These are phyloP conservation scores for Penicillium dipodomyicola DNA, from an alignment of 495 filamentous ascomycete species.

Conservation along the genomic window DNA sequence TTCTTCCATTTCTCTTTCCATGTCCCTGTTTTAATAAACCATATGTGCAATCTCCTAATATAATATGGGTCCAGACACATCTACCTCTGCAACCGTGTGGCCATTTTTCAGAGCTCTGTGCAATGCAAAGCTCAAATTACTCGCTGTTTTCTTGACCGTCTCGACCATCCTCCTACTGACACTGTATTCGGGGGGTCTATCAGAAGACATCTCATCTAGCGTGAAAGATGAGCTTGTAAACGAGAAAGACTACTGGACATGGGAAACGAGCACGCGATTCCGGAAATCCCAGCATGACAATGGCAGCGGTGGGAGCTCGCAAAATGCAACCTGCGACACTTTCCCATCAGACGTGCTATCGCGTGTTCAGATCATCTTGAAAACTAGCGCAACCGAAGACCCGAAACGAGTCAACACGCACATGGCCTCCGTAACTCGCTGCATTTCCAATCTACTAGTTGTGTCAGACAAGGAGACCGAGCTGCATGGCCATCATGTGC, in stretches of 20 bases:
- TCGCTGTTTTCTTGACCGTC: no score
- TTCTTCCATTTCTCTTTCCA: no score
- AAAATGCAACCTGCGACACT: constrained; percentile 21
- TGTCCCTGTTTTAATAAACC: no score
- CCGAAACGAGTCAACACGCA: constrained; percentile 33
- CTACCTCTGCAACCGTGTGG: no score
- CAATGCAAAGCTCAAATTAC: no score
- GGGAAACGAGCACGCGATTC: constrained; percentile 17
- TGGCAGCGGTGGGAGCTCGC: background rate
- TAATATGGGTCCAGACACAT: no score
- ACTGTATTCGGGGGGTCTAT: no score
- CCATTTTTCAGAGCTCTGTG: no score
- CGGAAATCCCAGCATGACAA: background rate
- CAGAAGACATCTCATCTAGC: background rate
- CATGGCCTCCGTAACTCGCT: constrained; percentile 36
- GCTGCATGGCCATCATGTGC: constrained; percentile 32
- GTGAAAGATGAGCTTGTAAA: background rate
- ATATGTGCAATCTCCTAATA: no score
- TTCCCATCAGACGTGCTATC: constrained; percentile 35
- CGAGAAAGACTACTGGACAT: constrained; percentile 15
- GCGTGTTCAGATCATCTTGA: constrained; percentile 39
- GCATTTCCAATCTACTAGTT: constrained; percentile 42
- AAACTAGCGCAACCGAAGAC: constrained; percentile 37
- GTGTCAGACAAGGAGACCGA: constrained; percentile 42
- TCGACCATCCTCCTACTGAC: no score